Percentiles rank a stretch among this genome's conserved stretches.
Evolutionary conservation across 2,329 filamentous ascomycete genomes (phyloP).

Genomic region (Aspergillus fumigatiaffinis): DNA sequence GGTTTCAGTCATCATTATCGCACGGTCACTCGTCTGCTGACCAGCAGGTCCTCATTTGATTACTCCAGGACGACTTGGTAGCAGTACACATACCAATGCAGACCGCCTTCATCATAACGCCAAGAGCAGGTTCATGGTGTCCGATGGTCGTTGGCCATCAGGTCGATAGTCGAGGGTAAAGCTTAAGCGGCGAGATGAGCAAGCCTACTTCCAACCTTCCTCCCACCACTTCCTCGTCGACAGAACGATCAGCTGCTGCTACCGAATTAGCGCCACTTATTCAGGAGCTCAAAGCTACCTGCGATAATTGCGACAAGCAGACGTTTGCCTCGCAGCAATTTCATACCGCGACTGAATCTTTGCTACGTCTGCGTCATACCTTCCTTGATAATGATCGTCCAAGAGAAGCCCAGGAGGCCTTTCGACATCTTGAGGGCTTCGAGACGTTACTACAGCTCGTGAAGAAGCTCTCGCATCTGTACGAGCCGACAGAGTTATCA

Average conservation of each 20-base stretch:
- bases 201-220: slow-evolving; percentile 26
- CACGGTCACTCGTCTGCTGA: slow-evolving; percentile 5
- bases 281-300: slow-evolving; percentile 33
- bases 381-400: slow-evolving; percentile 51
- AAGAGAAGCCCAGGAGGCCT: slow-evolving; percentile 67
- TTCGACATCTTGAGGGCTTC: slow-evolving; percentile 77
- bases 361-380: slow-evolving; percentile 64
- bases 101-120: slow-evolving; percentile 26
- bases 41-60: slow-evolving; percentile 9
- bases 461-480: slow-evolving; percentile 69
- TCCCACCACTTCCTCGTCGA: slow-evolving; percentile 28
- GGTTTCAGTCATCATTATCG: background rate
- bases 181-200: slow-evolving; percentile 29
- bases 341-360: slow-evolving; percentile 49
- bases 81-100: slow-evolving; percentile 30
- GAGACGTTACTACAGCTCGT: slow-evolving; percentile 67
- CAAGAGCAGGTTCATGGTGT: slow-evolving; percentile 31
- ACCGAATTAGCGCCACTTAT: slow-evolving; percentile 37
- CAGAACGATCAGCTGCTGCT: slow-evolving; percentile 33
- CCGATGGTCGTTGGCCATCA: slow-evolving; percentile 30
- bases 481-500: slow-evolving; percentile 60
- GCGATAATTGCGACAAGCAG: slow-evolving; percentile 26
- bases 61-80: background rate
- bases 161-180: slow-evolving; percentile 30
- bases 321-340: slow-evolving; percentile 29